Conservation (phyloP, 2,329 filamentous ascomycete species). For the Plenodomus tracheiphilus region DNA sequence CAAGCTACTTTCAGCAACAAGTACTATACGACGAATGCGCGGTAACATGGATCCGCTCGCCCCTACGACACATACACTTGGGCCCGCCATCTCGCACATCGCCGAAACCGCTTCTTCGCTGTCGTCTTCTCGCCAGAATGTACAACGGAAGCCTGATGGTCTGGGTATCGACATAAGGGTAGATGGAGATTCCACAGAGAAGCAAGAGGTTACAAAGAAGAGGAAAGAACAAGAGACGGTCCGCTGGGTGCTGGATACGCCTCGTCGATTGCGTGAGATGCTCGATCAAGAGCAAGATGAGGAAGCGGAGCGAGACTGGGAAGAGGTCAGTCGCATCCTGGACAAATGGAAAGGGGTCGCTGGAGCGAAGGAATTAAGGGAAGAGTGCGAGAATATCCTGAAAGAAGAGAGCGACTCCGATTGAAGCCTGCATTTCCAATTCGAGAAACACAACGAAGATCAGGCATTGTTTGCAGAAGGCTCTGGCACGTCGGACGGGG, state of each 20-base stretch:
- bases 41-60: conserved; percentile 79
- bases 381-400: conserved; percentile 43
- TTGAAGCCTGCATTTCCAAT: too few species aligned
- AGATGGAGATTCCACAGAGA: conserved; percentile 21
- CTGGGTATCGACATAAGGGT: conserved; percentile 30
- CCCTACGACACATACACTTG: conserved; percentile 72
- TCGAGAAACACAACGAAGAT: too few species aligned
- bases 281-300: conserved; percentile 62
- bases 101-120: conserved; percentile 60
- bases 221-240: conserved; percentile 60
- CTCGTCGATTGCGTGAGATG: conserved; percentile 61
- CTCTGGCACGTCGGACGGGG: too few species aligned
- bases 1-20: conserved; percentile 93
- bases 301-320: conserved; percentile 61
- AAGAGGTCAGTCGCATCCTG: conserved; percentile 44
- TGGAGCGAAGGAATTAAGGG: conserved; percentile 47
- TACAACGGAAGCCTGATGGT: conserved; percentile 23
- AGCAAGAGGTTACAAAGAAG: conserved; percentile 36
- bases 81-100: conserved; percentile 74
- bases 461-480: too few species aligned
- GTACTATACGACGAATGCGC: conserved; percentile 90
- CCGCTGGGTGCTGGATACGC: conserved; percentile 64
- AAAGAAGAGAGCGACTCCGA: conserved; percentile 30
- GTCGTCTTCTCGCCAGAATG: conserved; percentile 43
- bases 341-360: conserved; percentile 50